These are phyloP conservation scores for Mucor ambiguus DNA, from an alignment of 371 early-diverging fungal genomes.

Conservation along the genomic window DNA sequence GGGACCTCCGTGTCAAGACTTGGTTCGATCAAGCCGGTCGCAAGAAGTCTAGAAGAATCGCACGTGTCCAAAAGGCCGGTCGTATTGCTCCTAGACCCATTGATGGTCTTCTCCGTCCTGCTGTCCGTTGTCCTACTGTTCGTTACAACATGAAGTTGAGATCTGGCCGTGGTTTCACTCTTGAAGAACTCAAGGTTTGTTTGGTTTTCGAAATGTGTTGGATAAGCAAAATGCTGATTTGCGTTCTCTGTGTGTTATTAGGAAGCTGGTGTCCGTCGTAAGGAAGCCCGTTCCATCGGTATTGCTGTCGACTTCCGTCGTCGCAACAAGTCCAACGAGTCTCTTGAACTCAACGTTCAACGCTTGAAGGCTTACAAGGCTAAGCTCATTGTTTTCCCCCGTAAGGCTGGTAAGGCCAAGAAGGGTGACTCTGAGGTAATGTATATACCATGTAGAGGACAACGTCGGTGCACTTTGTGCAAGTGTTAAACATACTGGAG, in stretches of 20 bases:
- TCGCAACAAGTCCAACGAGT: slow-evolving; percentile 96
- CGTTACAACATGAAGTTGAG: slow-evolving; percentile 99
- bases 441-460: background rate
- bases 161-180: slow-evolving; percentile 98
- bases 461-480: background rate
- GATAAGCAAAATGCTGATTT: background rate
- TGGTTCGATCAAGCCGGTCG: slow-evolving; percentile 99
- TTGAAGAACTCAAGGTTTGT: slow-evolving; percentile 95
- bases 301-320: slow-evolving; percentile 99
- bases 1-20: slow-evolving; percentile 97
- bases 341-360: slow-evolving; percentile 93
- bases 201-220: background rate
- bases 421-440: slow-evolving; percentile 67
- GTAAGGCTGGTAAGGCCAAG: slow-evolving; percentile 88
- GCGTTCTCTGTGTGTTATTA: slow-evolving; percentile 22
- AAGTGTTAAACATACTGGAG: background rate
- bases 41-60: slow-evolving; percentile 89
- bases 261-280: slow-evolving; percentile 93
- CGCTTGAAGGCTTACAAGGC: slow-evolving; percentile 97
- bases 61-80: slow-evolving; percentile 95
- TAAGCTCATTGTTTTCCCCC: slow-evolving; percentile 94
- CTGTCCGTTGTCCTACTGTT: slow-evolving; percentile 97
- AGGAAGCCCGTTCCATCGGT: slow-evolving; percentile 97
- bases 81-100: slow-evolving; percentile 96
- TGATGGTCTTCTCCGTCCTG: slow-evolving; percentile 97